Percentiles rank a stretch among this genome's conserved stretches.
phyloP scores from a whole-genome alignment of 2,329 filamentous ascomycete genomes.

The Hypoxylon sp. region DNA sequence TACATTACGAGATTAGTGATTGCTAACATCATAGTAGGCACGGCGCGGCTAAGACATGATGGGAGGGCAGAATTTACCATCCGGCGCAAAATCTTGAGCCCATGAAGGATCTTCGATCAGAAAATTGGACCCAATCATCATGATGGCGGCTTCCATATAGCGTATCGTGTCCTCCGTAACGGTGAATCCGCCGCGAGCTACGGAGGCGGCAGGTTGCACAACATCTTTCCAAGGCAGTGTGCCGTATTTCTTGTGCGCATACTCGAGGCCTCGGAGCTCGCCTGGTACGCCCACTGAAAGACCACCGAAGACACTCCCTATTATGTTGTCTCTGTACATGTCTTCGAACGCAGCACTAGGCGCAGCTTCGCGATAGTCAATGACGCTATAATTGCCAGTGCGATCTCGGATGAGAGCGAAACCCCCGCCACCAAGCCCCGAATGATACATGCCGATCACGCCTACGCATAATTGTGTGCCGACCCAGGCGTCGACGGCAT shows the following conservation, averaged over 20 bases:
- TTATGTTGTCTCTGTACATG: constrained; percentile 84
- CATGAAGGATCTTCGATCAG: constrained; percentile 82
- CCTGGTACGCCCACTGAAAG: constrained; percentile 80
- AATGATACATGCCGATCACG: constrained; percentile 82
- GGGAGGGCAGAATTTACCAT: constrained; percentile 61
- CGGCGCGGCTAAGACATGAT: background rate
- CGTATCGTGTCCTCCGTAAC: constrained; percentile 80
- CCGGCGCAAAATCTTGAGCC: constrained; percentile 90
- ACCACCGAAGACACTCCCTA: constrained; percentile 78
- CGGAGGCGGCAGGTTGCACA: constrained; percentile 79
- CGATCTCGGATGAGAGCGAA: constrained; percentile 85
- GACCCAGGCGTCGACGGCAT: constrained; percentile 82
- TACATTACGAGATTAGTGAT: constrained; percentile 25
- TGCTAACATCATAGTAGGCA: background rate
- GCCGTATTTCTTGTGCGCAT: constrained; percentile 81
- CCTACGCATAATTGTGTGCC: constrained; percentile 83
- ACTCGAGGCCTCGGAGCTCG: constrained; percentile 83
- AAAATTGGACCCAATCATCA: constrained; percentile 67
- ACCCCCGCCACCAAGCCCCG: constrained; percentile 89
- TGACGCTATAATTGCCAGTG: constrained; percentile 82
- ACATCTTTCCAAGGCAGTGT: constrained; percentile 78
- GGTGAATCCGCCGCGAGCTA: constrained; percentile 81
- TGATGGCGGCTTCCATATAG: constrained; percentile 74
- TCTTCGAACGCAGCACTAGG: constrained; percentile 84
- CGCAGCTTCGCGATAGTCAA: constrained; percentile 92